Evolutionary conservation across 75 land plant species (phyloP), one percentile per base, ranked within the genome.

Genomic region (Pseudotsuga menziesii): DNA sequence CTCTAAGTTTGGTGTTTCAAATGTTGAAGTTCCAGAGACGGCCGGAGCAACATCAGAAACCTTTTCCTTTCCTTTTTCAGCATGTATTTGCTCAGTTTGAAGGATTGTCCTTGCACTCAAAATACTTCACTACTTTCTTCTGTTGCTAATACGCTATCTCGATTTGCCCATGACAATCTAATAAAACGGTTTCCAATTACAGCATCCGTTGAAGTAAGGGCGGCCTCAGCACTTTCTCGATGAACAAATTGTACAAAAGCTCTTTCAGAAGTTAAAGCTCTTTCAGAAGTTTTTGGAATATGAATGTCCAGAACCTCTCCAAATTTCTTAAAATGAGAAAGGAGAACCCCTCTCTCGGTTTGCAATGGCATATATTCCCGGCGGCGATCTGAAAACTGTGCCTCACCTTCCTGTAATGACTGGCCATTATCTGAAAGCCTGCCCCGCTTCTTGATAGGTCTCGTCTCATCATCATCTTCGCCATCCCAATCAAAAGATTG

Each of bases 121-220:
- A 29, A 32, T 52, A 57, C 72, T 20, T 58, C 77, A 58, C 66
- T 84, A 73, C 80, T 80, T 69, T 73, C 72, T 23, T 74, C 56
- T 44, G 80, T 78, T 81, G 82, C 82, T 26, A 84, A 80, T 22
- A 93, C 84, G 71, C 85, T 94, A 74, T 97, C 99, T 16, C 97
- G 78, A 62, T 97, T 97, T 16, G 97, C 99, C 99, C 99, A 97
- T 69, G 85, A 89, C 11, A 97, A 78, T 66, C 88, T 89, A 72
- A 97, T 97, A 78, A 97, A 97, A 19, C 98, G 91, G 71, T 97
- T 97, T 67, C 99, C 98, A 92, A 94, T 89, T 12, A 97, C 98
- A 78, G 97, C 99, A 86, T 97, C 99, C 59, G 97, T 93, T 72
- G 99, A 85, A 73, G 76, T 76, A n/a, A 94, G 81, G 60, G 99